Base-by-base conservation (phyloP, 2,329 filamentous ascomycete species). In the Chalara sp. region DNA sequence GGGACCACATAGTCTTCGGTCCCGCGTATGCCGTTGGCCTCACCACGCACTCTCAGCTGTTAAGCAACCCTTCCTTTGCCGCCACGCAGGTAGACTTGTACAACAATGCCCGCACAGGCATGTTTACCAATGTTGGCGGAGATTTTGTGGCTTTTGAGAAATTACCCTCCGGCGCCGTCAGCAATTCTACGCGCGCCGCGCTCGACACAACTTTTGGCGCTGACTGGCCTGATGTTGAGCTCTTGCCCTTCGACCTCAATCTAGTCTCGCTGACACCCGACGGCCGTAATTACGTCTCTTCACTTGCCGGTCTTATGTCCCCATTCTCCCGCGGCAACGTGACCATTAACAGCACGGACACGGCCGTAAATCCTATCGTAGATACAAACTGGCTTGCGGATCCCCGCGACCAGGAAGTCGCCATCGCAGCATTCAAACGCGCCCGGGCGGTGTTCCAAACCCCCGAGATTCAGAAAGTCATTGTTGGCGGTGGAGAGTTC, bases 351-450 rank as follows among this genome's bases (percentile, higher is more conserved):
- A 68, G 65, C 0, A 46, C 60, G 10, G 61, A 65, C 6, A 67
- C 63, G 1, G 47, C 57, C 0, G 67, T 71, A 30, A 58, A 59
- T 0, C 75, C 76, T 0, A 3, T 53, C 1, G 57, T 71, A 5
- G 66, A 76, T 53, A 69, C 71, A 3, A 72, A 72, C 55, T 78
- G 72, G 68, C 63, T 78, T 0, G 64, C 62, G 0, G 63, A 70
- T 12, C 66, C 67, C 4, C 61, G 65, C 1, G 76, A 79, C 40
- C 54, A 65, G 10, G 70, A 75, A 28, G 58, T 78, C 2, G 70
- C 68, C 1, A 53, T 79, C 7, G 67, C 69, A 0, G 60, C 65
- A 0, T 73, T 72, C 54, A 71, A 68, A 47, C 70, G 76, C 1
- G 58, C 66, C 0, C 70, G 76, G 0, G 58, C 71, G n/a, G 13